Conservation (phyloP, 164 flowering plant species). For the Macadamia tetraphylla region DNA sequence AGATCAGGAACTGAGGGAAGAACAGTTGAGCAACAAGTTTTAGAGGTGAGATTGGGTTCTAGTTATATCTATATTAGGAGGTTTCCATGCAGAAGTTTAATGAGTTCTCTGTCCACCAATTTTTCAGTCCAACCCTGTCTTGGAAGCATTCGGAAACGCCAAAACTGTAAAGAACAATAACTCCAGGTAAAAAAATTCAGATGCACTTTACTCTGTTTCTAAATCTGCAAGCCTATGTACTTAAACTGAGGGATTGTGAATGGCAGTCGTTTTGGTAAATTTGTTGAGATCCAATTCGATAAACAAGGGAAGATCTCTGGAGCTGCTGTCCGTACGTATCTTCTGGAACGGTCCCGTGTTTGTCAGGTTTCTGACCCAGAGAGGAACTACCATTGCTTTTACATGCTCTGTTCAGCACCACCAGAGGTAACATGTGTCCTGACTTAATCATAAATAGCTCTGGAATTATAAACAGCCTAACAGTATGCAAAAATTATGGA, state of each 20-base stretch:
- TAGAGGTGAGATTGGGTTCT: background rate
- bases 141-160: background rate
- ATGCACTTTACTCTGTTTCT: background rate
- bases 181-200: background rate
- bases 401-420: constrained; percentile 7
- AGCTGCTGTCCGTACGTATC: constrained; percentile 7
- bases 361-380: constrained; percentile 2
- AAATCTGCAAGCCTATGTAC: background rate
- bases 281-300: constrained; percentile 5
- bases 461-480: background rate
- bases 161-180: background rate
- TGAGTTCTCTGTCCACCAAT: background rate
- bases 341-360: constrained; percentile 5
- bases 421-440: background rate
- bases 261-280: constrained; percentile 6
- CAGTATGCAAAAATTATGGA: background rate
- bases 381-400: constrained; percentile 8
- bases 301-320: constrained; percentile 7
- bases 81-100: background rate
- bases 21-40: constrained; percentile 1
- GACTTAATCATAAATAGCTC: background rate
- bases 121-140: background rate
- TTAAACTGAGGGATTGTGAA: background rate
- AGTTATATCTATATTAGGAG: background rate
- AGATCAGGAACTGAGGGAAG: constrained; percentile 1